Base-by-base conservation (phyloP, 225 moss, liverwort and hornwort species). In the Marchantia paleacea region DNA sequence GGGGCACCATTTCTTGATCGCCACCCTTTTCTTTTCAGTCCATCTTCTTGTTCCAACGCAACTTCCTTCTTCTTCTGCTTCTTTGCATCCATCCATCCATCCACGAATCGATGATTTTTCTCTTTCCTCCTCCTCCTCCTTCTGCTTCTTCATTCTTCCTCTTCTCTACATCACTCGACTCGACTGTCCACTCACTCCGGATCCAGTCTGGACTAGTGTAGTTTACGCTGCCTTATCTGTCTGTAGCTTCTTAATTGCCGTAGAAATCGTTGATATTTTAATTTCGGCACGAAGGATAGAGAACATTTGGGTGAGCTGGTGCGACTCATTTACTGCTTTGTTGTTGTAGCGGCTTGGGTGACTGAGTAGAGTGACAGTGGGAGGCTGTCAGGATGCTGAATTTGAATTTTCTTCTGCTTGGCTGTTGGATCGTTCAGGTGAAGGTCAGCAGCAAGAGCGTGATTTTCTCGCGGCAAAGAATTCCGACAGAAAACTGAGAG, bases 11-110 rank as follows among this genome's bases (percentile, higher is more conserved):
- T 76, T 77, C 77, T 77, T 77, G 77, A 77, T 77, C 62, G 77
- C 61, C 58, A 61, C 77, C 77, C 61, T n/a, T 60, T 58, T 39
- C 60, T 77, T 63, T 49, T 53, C 61, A 22, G 61, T 25, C 58
- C 75, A 54, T 20, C 54, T 70, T 72, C 80, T 80, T 80, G 71
- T 54, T 71, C 57, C 69, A n/a, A 29, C 72, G 51, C 65, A 61
- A 79, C 68, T 69, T 64, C 24, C 68, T 69, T 52, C 64, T 12
- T 58, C 52, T 76, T 58, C 78, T 51, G 52, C 78, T 51, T 78
- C 70, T 39, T 70, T 70, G 12, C 10, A 25, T 24, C 65, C 24
- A 65, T 65, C 65, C 26, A 61, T 62, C 76, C 31, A 61, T 62
- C 76, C 19, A 58, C 6, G 18, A 49, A 57, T 57, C 19, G 39